Base-by-base conservation (phyloP, 1,284 basidiomycete genomes). In the Salmacisia buchloeana region DNA sequence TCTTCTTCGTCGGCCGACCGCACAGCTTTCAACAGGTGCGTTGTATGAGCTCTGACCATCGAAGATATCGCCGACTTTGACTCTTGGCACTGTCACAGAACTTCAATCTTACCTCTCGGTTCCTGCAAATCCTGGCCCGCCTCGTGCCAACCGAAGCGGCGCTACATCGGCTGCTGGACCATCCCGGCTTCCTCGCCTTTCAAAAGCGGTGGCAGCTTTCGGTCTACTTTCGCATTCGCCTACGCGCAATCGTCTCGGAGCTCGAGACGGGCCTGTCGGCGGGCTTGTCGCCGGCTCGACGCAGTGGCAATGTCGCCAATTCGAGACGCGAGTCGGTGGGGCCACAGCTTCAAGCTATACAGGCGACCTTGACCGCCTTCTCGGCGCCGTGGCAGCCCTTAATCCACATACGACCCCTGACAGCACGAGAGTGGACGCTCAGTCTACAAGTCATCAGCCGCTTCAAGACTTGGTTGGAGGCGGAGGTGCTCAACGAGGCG, bases 221-320 rank as follows among this genome's bases (percentile, higher is more conserved):
- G 0, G 90, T 97, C 18, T 98, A 98, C 79, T 97, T 96, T 80
- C 94, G 98, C 78, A 83, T 98, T 69, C 86, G 94, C n/a, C 94
- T 93, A 89, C 94, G 97, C 78, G 93, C 96, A 73, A 90, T 96
- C 60, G 87, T 94, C 1, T 63, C 63, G 2, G 36, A 34, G 31
- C 60, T 76, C 3, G 74, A 76, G 33, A 57, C 61, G 13, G 60
- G 29, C 2, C 52, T 75, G 10, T 33, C 56, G 5, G 27, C 12
- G 13, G 31, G 13, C 10, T 31, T 29, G 39, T 21, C n/a, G 43
- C 52, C 31, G 21, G 2, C n/a, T n/a, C n/a, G n/a, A 33, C 62
- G 41, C 18, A 33, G 4, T 27, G 39, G 57, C 27, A 39, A 31
- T 2, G 33, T 33, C 60, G 23, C 13, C 9, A 25, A 45, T 6